Base-by-base conservation (phyloP, 2,329 filamentous ascomycete species). In the Colletotrichum limetticola region DNA sequence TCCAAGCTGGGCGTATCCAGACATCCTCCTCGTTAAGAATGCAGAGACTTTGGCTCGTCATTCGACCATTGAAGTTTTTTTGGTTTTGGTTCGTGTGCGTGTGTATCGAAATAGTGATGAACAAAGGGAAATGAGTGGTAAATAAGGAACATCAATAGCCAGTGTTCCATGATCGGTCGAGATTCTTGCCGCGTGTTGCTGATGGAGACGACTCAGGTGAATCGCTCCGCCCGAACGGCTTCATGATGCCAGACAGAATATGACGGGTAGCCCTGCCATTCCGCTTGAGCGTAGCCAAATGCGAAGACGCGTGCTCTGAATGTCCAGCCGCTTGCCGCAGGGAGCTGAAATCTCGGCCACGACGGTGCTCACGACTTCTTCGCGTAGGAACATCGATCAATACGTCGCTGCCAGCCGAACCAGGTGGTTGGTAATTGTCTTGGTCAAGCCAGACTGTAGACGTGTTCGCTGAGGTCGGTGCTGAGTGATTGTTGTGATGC, bases 231-330 rank as follows among this genome's bases (percentile, higher is more conserved):
- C 79, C 81, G 4, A 84, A 84, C 55, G 85, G 85, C 56, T 83
- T 81, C 80, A 86, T 86, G 75, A 86, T 85, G 55, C 84, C 84
- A 56, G 81, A 85, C 16, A 86, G 76, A 8, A 86, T 82, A 5
- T 82, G 84, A 63, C 84, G 78, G 9, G 84, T 84, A 6, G 84
- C 80, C 57, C 74, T 69, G 12, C 74, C 72, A 60, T 83, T 83
- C 30, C 75, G 76, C 75, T 80, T 83, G 46, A 81, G 70, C 16
- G 80, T 82, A 55, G 78, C 78, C 19, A 68, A 24, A 37, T 74
- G 66, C 19, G 66, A 53, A 4, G 74, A 63, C 26, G 69, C 37
- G 71, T 74, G 55, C 77, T 79, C 61, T 75, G 78, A 59, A 72
- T 72, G 69, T 37, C 73, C 58, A 59, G 67, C 62, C 75, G 76